Evolutionary conservation across 768 basidiomycete species (phyloP).

Genomic region (Pisolithus sp.): DNA sequence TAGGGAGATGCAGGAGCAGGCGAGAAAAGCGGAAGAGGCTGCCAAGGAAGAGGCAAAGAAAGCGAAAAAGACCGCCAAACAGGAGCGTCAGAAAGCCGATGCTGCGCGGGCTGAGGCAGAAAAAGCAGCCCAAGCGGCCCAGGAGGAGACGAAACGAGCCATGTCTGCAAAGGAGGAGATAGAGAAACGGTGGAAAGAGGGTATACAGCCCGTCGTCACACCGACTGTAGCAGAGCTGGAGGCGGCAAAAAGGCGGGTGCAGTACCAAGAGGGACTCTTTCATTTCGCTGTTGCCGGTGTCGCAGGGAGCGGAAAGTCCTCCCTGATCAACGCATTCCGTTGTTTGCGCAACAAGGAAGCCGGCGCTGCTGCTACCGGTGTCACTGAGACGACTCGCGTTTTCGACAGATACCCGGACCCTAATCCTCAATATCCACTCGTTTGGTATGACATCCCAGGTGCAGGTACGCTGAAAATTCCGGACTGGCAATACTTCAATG

Average conservation of each 20-base stretch:
- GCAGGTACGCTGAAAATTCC: slow-evolving; percentile 27
- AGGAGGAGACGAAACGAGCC: not conserved
- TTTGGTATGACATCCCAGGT: slow-evolving; percentile 33
- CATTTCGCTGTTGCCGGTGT: slow-evolving; percentile 31
- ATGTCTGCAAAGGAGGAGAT: not conserved
- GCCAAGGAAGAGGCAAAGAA: not conserved
- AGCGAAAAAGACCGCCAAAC: not conserved
- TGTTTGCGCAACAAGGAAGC: slow-evolving; percentile 17
- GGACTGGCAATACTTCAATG: slow-evolving; percentile 34
- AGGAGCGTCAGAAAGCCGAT: not conserved
- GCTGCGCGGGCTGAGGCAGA: not conserved
- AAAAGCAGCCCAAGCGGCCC: not conserved
- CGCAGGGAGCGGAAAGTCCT: slow-evolving; percentile 33
- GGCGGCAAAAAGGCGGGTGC: slow-evolving; percentile 13
- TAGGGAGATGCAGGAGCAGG: not conserved
- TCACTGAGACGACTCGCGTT: slow-evolving; percentile 25
- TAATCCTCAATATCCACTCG: slow-evolving; percentile 13
- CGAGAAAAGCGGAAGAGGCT: not conserved
- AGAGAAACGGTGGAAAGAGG: slow-evolving; percentile 6
- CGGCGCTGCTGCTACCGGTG: slow-evolving; percentile 23
- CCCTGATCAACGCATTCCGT: slow-evolving; percentile 32
- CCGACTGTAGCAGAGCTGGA: slow-evolving; percentile 10
- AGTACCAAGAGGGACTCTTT: slow-evolving; percentile 22
- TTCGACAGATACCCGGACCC: slow-evolving; percentile 21
- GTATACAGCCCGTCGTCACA: slow-evolving; percentile 15